phyloP scores from a whole-genome alignment of 345 rosid species.

The Adansonia digitata region DNA sequence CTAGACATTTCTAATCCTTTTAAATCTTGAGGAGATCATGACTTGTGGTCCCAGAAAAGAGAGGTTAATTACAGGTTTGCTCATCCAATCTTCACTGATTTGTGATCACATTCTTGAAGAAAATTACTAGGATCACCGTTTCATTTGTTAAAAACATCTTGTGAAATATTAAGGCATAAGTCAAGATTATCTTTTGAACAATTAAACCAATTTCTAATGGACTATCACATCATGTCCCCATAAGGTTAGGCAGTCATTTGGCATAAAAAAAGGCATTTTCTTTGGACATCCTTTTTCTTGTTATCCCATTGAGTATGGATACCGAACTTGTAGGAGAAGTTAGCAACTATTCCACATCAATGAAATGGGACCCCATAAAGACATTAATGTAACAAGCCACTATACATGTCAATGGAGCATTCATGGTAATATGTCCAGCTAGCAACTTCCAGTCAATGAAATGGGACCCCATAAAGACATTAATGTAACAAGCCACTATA shows the following conservation, averaged over 20 bases:
- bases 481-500: constrained; percentile 30
- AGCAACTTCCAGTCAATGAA: constrained; percentile 26
- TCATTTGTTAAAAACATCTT: background rate
- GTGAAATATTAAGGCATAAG: background rate
- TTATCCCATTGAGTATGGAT: constrained; percentile 26
- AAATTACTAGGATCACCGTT: background rate
- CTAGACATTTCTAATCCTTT: background rate
- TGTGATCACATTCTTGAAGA: background rate
- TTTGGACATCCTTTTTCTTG: constrained; percentile 29
- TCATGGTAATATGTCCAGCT: constrained; percentile 43
- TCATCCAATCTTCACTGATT: constrained; percentile 1
- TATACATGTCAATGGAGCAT: constrained; percentile 15
- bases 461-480: constrained; percentile 44
- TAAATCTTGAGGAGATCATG: background rate
- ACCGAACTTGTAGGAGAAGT: constrained; percentile 46
- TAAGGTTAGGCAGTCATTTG: constrained; percentile 37
- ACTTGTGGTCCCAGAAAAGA: constrained; percentile 7
- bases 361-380: constrained; percentile 43
- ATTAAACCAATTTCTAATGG: constrained; percentile 12
- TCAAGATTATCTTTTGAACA: constrained; percentile 10
- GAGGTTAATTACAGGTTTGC: background rate
- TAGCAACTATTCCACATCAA: constrained; percentile 17
- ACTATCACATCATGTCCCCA: constrained; percentile 39
- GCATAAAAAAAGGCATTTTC: constrained; percentile 34
- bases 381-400: constrained; percentile 32